These are phyloP conservation scores for Neurospora sp. DNA, from an alignment of 2,329 filamentous ascomycete genomes.

Conservation along the genomic window DNA sequence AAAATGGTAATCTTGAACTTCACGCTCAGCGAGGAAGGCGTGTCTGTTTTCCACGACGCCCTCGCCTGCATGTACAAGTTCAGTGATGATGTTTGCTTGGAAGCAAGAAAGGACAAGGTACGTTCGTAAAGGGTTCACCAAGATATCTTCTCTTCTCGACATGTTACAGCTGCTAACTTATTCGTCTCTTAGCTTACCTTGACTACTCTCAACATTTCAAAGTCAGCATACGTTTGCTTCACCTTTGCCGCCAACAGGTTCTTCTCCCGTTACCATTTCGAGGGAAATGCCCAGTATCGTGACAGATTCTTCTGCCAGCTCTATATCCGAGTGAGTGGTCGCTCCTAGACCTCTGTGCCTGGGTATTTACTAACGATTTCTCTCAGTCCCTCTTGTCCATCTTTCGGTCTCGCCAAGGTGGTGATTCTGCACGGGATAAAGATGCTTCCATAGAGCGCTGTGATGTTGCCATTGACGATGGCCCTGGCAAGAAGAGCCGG, in stretches of 20 bases:
- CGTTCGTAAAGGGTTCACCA: slow-evolving; percentile 5
- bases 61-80: slow-evolving; percentile 69
- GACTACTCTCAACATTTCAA: slow-evolving; percentile 69
- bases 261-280: slow-evolving; percentile 63
- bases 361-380: slow-evolving; percentile 1
- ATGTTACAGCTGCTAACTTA: background rate
- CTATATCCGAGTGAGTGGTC: slow-evolving; percentile 49
- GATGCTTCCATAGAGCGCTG: slow-evolving; percentile 65
- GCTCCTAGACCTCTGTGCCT: background rate
- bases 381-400: slow-evolving; percentile 57
- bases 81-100: slow-evolving; percentile 67
- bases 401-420: slow-evolving; percentile 55
- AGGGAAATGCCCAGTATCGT: slow-evolving; percentile 38
- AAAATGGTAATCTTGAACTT: slow-evolving; percentile 58
- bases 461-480: slow-evolving; percentile 64
- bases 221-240: slow-evolving; percentile 69
- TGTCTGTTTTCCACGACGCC: slow-evolving; percentile 60
- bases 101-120: slow-evolving; percentile 60
- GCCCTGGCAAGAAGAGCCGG: slow-evolving; percentile 59
- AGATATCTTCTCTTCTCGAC: slow-evolving; percentile 14
- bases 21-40: slow-evolving; percentile 62
- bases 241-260: slow-evolving; percentile 57
- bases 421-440: slow-evolving; percentile 49
- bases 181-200: slow-evolving; percentile 48
- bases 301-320: slow-evolving; percentile 65